Base-by-base conservation (phyloP, 805 yeast species). In the Tetrapisispora pingtungensis region DNA sequence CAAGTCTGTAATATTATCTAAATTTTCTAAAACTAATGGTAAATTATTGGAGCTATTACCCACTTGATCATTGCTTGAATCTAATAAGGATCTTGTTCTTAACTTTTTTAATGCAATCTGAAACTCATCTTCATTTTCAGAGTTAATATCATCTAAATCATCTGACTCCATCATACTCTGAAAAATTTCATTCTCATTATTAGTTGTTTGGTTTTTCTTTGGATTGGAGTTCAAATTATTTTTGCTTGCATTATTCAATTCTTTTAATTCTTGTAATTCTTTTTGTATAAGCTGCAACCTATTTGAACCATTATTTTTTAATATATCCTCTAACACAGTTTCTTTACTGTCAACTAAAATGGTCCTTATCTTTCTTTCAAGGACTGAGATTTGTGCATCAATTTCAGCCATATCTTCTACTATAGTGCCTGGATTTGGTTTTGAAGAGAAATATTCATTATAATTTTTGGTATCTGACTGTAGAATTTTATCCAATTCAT, bases 391-490 rank as follows among this genome's bases (percentile, higher is more conserved):
- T n/a, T 67, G 49, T 24, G 76, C 74, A 51, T 81, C 87, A 30
- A 81, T 61, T 54, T 83, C 90, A 0, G 89, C 89, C 36, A 83
- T 79, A 55, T 80, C 88, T 50, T 81, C 86, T 1, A 78, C 75
- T 19, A 60, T 49, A 30, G 58, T 58, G 28, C 66, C 66, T 2
- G 61, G 51, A 8, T 55, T 53, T 1, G 72, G 69, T 15, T 49
- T 69, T 27, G 65, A 69, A 0, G 64, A 72, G 55, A 58, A 74
- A 53, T 59, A 75, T 48, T 64, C 65, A 51, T 41, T 61, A 53
- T 53, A 78, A 54, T 57, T 80, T 47, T 57, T 71, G 45, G 61
- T 70, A 30, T 77, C 76, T 36, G 74, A 73, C 36, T 74, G 69
- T 32, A 80, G 61, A 14, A 37, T 37, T 10, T 78, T 57, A 1